phyloP scores from a whole-genome alignment of 768 basidiomycete species.

The Gyrodon lividus region DNA sequence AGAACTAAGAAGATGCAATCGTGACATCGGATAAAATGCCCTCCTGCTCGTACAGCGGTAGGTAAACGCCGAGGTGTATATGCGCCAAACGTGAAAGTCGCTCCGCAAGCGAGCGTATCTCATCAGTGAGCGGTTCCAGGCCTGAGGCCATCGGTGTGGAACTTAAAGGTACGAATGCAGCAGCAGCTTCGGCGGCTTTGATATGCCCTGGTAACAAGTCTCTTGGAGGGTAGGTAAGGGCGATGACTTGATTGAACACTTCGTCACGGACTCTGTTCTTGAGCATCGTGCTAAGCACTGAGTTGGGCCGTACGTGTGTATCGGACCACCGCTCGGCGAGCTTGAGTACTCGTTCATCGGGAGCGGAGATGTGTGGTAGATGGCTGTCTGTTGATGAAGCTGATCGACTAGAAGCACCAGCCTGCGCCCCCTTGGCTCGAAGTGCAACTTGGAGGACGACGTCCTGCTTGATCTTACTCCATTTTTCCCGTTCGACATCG shows the following conservation, averaged over 20 bases:
- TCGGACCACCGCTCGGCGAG: constrained; percentile 74
- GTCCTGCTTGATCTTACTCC: constrained; percentile 57
- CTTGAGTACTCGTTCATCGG: constrained; percentile 52
- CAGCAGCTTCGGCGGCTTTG: constrained; percentile 24
- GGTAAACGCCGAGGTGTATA: constrained; percentile 74
- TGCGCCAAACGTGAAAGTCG: constrained; percentile 69
- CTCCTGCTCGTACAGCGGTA: constrained; percentile 73
- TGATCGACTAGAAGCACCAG: constrained; percentile 24
- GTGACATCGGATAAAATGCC: constrained; percentile 33
- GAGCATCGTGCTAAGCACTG: constrained; percentile 58
- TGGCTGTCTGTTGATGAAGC: constrained; percentile 28
- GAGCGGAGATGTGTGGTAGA: constrained; percentile 29
- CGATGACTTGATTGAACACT: constrained; percentile 60
- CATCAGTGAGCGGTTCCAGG: constrained; percentile 69
- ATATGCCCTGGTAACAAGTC: constrained; percentile 33
- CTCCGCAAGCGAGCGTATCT: constrained; percentile 63
- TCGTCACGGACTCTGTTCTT: constrained; percentile 61
- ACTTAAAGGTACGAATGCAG: constrained; percentile 6
- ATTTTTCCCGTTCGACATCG: constrained; percentile 47
- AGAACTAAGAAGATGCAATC: constrained; percentile 16
- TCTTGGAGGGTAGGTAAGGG: constrained; percentile 48
- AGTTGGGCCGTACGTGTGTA: constrained; percentile 58
- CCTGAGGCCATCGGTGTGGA: constrained; percentile 44
- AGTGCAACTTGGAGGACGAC: constrained; percentile 75
- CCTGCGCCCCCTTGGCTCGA: constrained; percentile 53